Evolutionary conservation across 1,284 basidiomycete genomes (phyloP), one percentile per base, ranked within the genome.

Genomic region (Ustilago sp.): DNA sequence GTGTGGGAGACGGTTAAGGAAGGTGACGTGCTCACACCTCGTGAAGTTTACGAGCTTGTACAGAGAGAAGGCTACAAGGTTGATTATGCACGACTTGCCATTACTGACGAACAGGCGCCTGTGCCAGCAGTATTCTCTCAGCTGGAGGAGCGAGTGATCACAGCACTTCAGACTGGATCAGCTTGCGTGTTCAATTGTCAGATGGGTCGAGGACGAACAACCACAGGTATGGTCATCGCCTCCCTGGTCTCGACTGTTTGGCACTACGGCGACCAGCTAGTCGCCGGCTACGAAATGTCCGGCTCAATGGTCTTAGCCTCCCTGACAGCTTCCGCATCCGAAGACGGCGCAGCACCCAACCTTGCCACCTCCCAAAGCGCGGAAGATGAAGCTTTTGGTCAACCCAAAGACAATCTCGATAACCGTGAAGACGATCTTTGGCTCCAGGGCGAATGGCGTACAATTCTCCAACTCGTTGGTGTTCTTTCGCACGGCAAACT

Each of bases 401-500:
- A 69, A 45, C 68, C 60, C 65, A 81, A 68, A 50, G 73, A 79
- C 51, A 70, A 59, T 13, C 65, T 72, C 63, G 85, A 86, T 64
- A 80, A 82, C 15, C 76, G 84, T 23, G 85, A 87, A 43, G 81
- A 85, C 12, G 84, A 87, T 47, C 80, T 87, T 12, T 85, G 80
- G 60, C 67, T 85, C 31, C 45, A 82, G 92, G 96, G 96, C 56
- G 96, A 99, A 85, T 99, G 98, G 89, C 98, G 98, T 87, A 93
- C 92, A 3, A 98, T 99, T 68, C 87, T 99, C 50, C 94, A 97
- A 81, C 91, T 99, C 53, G 93, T 97, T 54, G 92, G 93, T 15
- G 93, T 97, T 5, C 89, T 97, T 92, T 92, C 92, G 13, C 90
- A 93, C 79, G 94, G 94, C 28, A 94, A 95, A 87, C 88, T 93